Base-by-base conservation (phyloP, 129 eudicot species). In the Flaveria sonorensis region DNA sequence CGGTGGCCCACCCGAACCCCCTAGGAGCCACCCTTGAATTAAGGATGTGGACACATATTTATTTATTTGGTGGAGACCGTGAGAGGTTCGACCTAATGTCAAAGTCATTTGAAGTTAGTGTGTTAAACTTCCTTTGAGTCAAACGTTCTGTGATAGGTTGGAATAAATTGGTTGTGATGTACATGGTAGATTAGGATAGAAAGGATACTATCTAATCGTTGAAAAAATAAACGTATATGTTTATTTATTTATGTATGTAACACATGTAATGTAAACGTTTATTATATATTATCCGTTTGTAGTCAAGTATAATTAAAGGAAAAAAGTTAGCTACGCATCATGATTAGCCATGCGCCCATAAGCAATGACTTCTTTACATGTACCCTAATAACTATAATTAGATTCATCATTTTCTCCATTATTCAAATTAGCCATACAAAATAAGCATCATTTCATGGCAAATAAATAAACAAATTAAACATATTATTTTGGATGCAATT, bases 331-430 rank as follows among this genome's bases (percentile, higher is more conserved):
- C 64, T 57, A 57, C 11, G 30, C 64, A 57, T 20, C 32, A 57
- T 36, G 40, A 36, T 57, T 57, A 57, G 64, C 26, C 62, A 55
- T 55, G 18, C 12, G 24, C 28, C 63, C 64, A 57, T 57, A 57
- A 28, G 64, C 64, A 57, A 57, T 10, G 8, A 60, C 18, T 28
- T 62, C 10, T 62, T 26, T 62, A 26, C 68, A 62, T 62, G 43
- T 62, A 28, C 68, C 32, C 15, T 61, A 61, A 56, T 56, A 13
- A 61, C 68, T 13, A 12, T 61, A 61, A 62, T 62, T 62, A 57
- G 14, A 21, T 57, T 57, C 64, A 57, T 57, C 64, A 57, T 57
- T 21, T 57, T 26, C 40, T 60, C 43, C 68, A 28, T 26, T 62
- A 62, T 13, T 13, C 30, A 13, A 62, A 62, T 28, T 1, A 62